Evolutionary conservation across 2,329 filamentous ascomycete species (phyloP).

Genomic region (Epichloe bromicola): DNA sequence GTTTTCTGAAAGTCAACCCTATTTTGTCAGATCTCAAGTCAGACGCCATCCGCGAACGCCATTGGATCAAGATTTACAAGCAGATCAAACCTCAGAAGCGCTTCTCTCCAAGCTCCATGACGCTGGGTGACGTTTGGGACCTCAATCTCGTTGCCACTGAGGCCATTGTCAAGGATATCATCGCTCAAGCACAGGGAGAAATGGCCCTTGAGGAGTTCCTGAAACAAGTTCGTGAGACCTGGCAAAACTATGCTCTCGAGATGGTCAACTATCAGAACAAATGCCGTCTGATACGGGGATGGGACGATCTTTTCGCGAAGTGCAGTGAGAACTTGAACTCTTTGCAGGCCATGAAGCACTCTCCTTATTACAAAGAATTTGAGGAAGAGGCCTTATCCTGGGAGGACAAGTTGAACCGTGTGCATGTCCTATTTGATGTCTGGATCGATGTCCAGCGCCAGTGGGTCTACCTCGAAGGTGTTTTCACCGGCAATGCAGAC

Average conservation of each 20-base stretch:
- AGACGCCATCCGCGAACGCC: slow-evolving; percentile 87
- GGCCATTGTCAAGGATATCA: slow-evolving; percentile 79
- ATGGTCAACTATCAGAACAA: slow-evolving; percentile 97
- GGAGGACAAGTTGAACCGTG: slow-evolving; percentile 96
- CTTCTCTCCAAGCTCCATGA: slow-evolving; percentile 89
- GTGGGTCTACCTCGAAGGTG: slow-evolving; percentile 98
- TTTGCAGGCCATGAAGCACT: slow-evolving; percentile 96
- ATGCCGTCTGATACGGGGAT: slow-evolving; percentile 89
- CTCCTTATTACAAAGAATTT: slow-evolving; percentile 98
- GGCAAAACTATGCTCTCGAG: slow-evolving; percentile 89
- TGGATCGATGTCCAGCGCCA: slow-evolving; percentile 99
- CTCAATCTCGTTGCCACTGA: slow-evolving; percentile 83
- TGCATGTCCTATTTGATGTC: slow-evolving; percentile 95
- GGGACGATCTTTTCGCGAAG: slow-evolving; percentile 96
- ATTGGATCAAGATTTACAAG: slow-evolving; percentile 98
- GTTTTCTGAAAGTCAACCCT: slow-evolving; percentile 81
- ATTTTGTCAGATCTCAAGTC: slow-evolving; percentile 86
- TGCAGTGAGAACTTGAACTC: slow-evolving; percentile 98
- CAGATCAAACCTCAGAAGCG: slow-evolving; percentile 82
- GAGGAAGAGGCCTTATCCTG: slow-evolving; percentile 92
- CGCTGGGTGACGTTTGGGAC: slow-evolving; percentile 97
- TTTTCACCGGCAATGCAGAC: slow-evolving; percentile 96
- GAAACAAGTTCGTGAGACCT: slow-evolving; percentile 90
- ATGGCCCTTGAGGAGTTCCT: slow-evolving; percentile 98
- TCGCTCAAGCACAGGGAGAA: slow-evolving; percentile 90